phyloP scores from a whole-genome alignment of 2,329 filamentous ascomycete species.

The Diplodia seriata region DNA sequence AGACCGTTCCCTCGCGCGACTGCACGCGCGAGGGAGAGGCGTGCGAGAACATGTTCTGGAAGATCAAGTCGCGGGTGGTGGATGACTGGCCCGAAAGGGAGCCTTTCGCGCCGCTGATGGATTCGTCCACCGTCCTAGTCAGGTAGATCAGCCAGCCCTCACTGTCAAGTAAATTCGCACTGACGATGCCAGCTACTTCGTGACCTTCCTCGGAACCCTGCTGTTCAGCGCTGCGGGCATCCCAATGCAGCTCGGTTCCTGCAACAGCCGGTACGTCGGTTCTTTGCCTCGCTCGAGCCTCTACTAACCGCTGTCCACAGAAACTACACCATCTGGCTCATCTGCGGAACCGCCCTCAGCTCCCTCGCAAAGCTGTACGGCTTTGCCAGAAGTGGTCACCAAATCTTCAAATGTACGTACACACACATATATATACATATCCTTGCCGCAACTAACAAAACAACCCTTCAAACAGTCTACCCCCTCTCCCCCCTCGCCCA shows the following conservation, averaged over 20 bases:
- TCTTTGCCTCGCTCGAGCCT: background rate
- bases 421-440: background rate
- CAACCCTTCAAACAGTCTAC: background rate
- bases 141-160: background rate
- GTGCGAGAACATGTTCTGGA: constrained; percentile 2
- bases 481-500: background rate
- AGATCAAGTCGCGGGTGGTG: background rate
- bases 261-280: background rate
- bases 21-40: background rate
- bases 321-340: background rate
- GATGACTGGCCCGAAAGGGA: background rate
- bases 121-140: background rate
- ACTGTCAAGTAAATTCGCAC: background rate
- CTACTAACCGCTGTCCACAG: background rate
- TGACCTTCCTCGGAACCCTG: background rate
- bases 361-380: background rate
- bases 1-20: background rate
- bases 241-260: background rate
- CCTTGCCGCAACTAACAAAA: background rate
- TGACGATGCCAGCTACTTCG: background rate
- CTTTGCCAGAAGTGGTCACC: background rate
- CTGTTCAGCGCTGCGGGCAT: background rate
- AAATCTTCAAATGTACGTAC: background rate
- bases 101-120: background rate
- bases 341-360: background rate